phyloP scores from a whole-genome alignment of 768 basidiomycete species.

The Tricholoma bakamatsutake region DNA sequence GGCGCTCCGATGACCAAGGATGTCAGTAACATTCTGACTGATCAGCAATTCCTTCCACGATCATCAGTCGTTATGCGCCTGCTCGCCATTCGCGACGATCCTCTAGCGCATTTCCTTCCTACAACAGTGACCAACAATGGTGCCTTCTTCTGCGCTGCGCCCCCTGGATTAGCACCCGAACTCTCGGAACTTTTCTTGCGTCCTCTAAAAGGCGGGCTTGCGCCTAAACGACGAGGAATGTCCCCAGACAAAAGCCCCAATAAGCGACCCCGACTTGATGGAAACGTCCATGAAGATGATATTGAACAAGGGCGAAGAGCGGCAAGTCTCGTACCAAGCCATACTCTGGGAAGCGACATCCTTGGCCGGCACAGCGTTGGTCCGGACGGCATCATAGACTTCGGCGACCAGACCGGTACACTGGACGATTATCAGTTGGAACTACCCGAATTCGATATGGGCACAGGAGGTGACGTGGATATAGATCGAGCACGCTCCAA shows the following conservation, averaged over 20 bases:
- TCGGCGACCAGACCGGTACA: constrained; percentile 47
- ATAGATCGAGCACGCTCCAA: constrained; percentile 30
- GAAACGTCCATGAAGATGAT: constrained; percentile 49
- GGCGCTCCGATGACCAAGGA: constrained; percentile 49
- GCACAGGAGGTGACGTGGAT: constrained; percentile 30
- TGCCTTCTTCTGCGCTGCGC: constrained; percentile 76
- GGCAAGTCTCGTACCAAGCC: constrained; percentile 55
- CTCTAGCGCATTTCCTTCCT: constrained; percentile 80
- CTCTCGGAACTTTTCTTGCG: constrained; percentile 81
- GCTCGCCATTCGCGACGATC: constrained; percentile 80
- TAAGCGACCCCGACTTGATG: constrained; percentile 55
- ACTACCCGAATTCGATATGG: constrained; percentile 43
- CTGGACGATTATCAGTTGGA: constrained; percentile 74
- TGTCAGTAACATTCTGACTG: constrained; percentile 67
- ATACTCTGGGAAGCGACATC: constrained; percentile 50
- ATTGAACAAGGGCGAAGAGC: constrained; percentile 71
- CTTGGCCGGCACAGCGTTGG: constrained; percentile 50
- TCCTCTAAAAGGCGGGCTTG: constrained; percentile 44
- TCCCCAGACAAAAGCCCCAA: constrained; percentile 55
- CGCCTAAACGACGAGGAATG: constrained; percentile 55
- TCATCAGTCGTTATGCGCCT: constrained; percentile 83
- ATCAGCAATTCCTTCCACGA: constrained; percentile 81
- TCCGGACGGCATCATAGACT: constrained; percentile 54
- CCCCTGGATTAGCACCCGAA: constrained; percentile 79
- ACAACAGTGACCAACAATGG: constrained; percentile 68